These are phyloP conservation scores for Saussurea involucrata DNA, from an alignment of 129 eudicot genomes.

Conservation along the genomic window DNA sequence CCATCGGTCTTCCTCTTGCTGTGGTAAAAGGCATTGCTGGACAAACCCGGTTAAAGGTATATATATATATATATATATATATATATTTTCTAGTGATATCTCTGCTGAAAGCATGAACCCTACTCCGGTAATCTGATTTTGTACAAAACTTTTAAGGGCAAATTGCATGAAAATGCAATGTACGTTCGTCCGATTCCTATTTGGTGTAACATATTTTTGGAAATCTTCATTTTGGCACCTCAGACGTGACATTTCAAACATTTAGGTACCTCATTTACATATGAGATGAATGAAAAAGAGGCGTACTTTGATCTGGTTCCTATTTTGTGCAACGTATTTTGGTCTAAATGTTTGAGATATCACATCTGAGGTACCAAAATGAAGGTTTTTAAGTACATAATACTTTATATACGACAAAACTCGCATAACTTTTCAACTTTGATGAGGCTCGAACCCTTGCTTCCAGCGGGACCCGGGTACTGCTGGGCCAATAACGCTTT, in stretches of 20 bases:
- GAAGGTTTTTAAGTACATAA: background rate
- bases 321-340: background rate
- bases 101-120: background rate
- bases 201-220: background rate
- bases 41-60: constrained; percentile 87
- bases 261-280: background rate
- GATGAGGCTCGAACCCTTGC: background rate
- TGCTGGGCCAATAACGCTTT: background rate
- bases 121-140: background rate
- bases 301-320: background rate
- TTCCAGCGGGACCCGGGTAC: background rate
- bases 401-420: background rate
- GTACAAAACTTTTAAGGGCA: background rate
- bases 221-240: background rate
- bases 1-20: constrained; percentile 94
- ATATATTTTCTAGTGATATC: background rate
- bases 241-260: background rate
- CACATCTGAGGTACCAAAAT: background rate
- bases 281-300: background rate
- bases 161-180: background rate
- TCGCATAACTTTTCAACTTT: background rate
- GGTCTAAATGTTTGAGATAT: background rate
- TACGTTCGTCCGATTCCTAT: background rate
- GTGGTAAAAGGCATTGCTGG: constrained; percentile 98
- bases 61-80: constrained; percentile 9